Evolutionary conservation across 257 asterid species (phyloP).

Genomic region (Orobanche coerulescens): DNA sequence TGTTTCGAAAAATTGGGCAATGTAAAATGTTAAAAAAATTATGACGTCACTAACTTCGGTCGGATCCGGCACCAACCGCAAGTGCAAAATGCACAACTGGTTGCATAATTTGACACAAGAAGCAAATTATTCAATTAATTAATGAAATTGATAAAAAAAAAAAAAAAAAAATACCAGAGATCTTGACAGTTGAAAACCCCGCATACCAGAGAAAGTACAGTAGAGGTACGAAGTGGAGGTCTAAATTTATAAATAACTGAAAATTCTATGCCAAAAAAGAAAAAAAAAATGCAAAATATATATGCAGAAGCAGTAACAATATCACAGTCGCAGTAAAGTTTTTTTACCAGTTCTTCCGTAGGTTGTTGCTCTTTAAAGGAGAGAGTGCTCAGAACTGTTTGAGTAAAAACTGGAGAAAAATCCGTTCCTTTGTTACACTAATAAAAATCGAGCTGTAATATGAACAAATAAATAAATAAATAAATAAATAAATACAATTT

Average conservation of each 20-base stretch:
- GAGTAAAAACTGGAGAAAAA: background rate
- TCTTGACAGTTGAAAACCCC: constrained; percentile 24
- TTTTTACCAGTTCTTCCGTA: constrained; percentile 19
- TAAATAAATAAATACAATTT: too few relatives aligned
- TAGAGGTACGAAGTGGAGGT: too few relatives aligned
- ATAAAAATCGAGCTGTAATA: background rate
- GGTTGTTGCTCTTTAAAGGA: background rate
- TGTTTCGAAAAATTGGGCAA: too few relatives aligned
- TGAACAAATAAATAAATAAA: constrained; percentile 10
- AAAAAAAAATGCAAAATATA: constrained; percentile 8
- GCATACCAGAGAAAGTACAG: too few relatives aligned
- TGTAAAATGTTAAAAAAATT: too few relatives aligned
- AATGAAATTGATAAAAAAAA: background rate
- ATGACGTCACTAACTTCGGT: too few relatives aligned
- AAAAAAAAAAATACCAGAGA: constrained; percentile 18
- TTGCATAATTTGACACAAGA: background rate
- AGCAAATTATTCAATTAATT: constrained; percentile 6
- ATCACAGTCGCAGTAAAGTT: too few relatives aligned
- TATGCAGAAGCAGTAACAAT: too few relatives aligned
- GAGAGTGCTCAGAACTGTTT: too few relatives aligned
- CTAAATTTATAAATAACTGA: background rate
- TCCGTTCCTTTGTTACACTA: background rate
- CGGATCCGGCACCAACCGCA: too few relatives aligned
- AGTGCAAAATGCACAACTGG: too few relatives aligned
- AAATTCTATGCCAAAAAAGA: background rate